phyloP scores from a whole-genome alignment of 352 stramenopile genomes.

The Phytophthora constricta region DNA sequence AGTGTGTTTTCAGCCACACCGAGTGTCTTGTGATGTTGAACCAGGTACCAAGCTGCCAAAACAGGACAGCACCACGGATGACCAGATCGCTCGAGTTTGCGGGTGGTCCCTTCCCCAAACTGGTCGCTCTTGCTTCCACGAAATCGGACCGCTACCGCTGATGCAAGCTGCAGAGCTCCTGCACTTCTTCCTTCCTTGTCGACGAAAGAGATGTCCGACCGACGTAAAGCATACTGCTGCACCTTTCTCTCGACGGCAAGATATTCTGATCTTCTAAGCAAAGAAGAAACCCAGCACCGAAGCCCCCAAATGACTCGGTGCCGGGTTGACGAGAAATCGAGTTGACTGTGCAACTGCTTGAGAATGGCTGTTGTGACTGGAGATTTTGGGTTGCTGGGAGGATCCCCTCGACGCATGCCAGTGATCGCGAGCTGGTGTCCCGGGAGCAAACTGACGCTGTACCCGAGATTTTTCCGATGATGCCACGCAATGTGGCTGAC shows the following conservation, averaged over 20 bases:
- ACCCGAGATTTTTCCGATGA: slow-evolving; percentile 13
- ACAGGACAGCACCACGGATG: slow-evolving; percentile 10
- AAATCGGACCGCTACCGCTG: neutral
- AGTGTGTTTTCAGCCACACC: neutral
- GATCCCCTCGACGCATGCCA: slow-evolving; percentile 32
- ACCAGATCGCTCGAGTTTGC: neutral
- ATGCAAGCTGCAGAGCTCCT: neutral
- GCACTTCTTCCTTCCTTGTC: neutral
- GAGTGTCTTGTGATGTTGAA: slow-evolving; percentile 1
- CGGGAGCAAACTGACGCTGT: slow-evolving; percentile 20
- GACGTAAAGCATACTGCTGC: slow-evolving; percentile 6
- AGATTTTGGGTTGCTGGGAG: slow-evolving; percentile 3
- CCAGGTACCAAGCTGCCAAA: slow-evolving; percentile 1
- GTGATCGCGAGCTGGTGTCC: slow-evolving; percentile 35
- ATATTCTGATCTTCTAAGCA: slow-evolving; percentile 26
- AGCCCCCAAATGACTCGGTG: slow-evolving; percentile 41
- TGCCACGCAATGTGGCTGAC: slow-evolving; percentile 25
- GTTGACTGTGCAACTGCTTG: neutral
- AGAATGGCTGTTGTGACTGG: slow-evolving; percentile 25
- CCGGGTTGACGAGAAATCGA: slow-evolving; percentile 18
- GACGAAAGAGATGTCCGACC: slow-evolving; percentile 1
- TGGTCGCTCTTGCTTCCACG: slow-evolving; percentile 13
- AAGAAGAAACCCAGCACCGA: slow-evolving; percentile 33
- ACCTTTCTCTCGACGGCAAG: slow-evolving; percentile 3
- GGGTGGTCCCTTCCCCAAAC: slow-evolving; percentile 5